phyloP scores from a whole-genome alignment of 1,139 yeast species.

The Cylindricascospora bacillispora region DNA sequence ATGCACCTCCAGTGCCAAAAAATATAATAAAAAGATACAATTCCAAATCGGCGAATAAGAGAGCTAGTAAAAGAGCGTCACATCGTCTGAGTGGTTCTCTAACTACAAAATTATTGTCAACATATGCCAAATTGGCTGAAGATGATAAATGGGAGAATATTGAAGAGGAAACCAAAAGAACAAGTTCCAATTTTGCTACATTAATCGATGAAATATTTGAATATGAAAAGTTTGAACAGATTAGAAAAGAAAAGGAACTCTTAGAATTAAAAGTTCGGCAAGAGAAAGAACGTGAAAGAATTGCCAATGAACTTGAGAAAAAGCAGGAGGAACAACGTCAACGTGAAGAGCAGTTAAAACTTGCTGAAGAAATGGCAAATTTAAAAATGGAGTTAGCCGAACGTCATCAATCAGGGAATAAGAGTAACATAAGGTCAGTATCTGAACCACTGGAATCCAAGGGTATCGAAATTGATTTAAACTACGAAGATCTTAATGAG shows the following conservation, averaged over 20 bases:
- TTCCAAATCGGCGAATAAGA: conserved; percentile 10
- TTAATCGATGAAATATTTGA: conserved; percentile 51
- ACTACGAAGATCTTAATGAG: conserved; percentile 11
- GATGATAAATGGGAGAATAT: conserved; percentile 49
- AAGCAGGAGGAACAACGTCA: conserved; percentile 5
- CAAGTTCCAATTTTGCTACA: conserved; percentile 66
- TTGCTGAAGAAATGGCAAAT: conserved; percentile 18
- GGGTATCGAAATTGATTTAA: conserved; percentile 11
- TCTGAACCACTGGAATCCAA: conserved; percentile 26
- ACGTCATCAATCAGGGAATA: conserved; percentile 4
- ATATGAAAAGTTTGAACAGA: conserved; percentile 30
- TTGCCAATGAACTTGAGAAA: conserved; percentile 9
- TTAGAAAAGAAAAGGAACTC: conserved; percentile 39
- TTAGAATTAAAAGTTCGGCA: conserved; percentile 32
- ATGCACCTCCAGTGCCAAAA: conserved; percentile 27
- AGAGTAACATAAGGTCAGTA: conserved; percentile 23
- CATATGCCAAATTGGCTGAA: conserved; percentile 52
- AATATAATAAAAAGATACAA: conserved; percentile 23
- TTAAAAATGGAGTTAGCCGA: conserved; percentile 12
- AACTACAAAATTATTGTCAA: conserved; percentile 49
- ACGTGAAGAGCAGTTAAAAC: conserved; percentile 7
- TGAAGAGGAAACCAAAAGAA: conserved; percentile 47
- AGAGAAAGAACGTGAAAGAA: conserved; percentile 10
- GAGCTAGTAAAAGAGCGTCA: conserved; percentile 26
- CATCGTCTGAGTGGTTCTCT: conserved; percentile 48